A percentile compares a stretch with the other conserved stretches of the same genome.
Conservation (phyloP, 2,329 filamentous ascomycete genomes). For the Penicillium sp. region DNA sequence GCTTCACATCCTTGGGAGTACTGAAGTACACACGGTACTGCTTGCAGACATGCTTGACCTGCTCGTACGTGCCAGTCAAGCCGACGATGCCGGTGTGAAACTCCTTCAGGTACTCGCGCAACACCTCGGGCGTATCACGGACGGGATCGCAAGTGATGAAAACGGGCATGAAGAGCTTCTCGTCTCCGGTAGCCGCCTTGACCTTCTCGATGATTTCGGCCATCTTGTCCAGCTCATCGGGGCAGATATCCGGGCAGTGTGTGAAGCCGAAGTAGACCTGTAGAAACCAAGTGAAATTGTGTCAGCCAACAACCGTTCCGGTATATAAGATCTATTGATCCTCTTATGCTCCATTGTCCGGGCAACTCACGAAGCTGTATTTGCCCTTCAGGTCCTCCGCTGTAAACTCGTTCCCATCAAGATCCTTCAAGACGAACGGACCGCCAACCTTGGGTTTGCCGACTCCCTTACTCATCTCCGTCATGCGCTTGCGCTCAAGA, state of each 20-base stretch:
- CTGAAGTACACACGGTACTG: conserved; percentile 96
- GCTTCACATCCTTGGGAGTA: conserved; percentile 81
- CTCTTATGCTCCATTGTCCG: too few relatives aligned
- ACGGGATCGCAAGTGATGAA: conserved; percentile 96
- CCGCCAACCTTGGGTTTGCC: conserved; percentile 92
- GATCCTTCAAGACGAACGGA: conserved; percentile 75
- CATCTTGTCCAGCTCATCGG: conserved; percentile 99
- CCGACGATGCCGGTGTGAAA: conserved; percentile 87
- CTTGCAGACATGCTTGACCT: conserved; percentile 93
- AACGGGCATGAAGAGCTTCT: conserved; percentile 64
- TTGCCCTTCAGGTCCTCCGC: conserved; percentile 81
- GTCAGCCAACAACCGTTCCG: conserved; percentile 2
- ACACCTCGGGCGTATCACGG: conserved; percentile 78
- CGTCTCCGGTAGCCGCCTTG: conserved; percentile 37
- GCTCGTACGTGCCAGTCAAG: conserved; percentile 87
- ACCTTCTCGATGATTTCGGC: conserved; percentile 83
- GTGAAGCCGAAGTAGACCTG: conserved; percentile 98
- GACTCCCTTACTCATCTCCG: conserved; percentile 88
- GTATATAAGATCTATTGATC: neutral
- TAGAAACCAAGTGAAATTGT: neutral
- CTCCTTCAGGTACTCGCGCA: conserved; percentile 83
- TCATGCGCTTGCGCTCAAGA: conserved; percentile 82
- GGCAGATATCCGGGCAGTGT: conserved; percentile 97
- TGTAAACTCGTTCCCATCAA: conserved; percentile 74
- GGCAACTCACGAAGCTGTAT: conserved; percentile 56